phyloP scores from a whole-genome alignment of 2,329 filamentous ascomycete genomes.

The Apiospora arundinis region DNA sequence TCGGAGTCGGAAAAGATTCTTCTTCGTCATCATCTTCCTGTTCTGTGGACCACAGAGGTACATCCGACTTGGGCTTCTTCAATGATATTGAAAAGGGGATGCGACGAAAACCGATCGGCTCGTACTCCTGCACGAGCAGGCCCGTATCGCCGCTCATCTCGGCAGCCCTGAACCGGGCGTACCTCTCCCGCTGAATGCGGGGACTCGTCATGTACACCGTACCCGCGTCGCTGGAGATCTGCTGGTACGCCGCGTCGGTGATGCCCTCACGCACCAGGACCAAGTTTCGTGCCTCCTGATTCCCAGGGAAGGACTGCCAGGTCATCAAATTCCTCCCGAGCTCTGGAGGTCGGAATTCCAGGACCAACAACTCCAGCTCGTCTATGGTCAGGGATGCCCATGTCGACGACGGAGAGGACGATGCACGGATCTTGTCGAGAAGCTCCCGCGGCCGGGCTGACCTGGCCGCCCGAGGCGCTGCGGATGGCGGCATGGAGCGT shows the following conservation, averaged over 20 bases:
- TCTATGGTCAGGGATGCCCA: neutral
- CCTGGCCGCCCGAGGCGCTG: neutral
- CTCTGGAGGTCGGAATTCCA: neutral
- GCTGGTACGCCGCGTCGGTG: neutral
- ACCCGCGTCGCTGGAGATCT: neutral
- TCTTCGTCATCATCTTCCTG: no score
- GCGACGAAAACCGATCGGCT: neutral
- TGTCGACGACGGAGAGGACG: neutral
- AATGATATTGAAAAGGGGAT: no score
- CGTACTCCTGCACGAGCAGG: neutral
- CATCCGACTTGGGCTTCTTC: no score
- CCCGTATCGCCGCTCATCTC: neutral
- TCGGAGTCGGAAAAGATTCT: no score
- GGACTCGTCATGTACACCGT: neutral
- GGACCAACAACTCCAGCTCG: neutral
- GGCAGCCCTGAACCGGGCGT: neutral
- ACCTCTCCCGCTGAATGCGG: neutral
- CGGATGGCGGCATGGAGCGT: neutral
- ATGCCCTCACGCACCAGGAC: neutral
- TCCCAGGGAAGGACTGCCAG: neutral
- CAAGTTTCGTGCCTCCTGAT: neutral
- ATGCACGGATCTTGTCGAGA: neutral
- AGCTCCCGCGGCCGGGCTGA: neutral
- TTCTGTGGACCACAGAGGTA: no score
- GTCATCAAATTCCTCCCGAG: no score